Conservation (phyloP, 2,329 filamentous ascomycete species). For the Dendryphion nanum region DNA sequence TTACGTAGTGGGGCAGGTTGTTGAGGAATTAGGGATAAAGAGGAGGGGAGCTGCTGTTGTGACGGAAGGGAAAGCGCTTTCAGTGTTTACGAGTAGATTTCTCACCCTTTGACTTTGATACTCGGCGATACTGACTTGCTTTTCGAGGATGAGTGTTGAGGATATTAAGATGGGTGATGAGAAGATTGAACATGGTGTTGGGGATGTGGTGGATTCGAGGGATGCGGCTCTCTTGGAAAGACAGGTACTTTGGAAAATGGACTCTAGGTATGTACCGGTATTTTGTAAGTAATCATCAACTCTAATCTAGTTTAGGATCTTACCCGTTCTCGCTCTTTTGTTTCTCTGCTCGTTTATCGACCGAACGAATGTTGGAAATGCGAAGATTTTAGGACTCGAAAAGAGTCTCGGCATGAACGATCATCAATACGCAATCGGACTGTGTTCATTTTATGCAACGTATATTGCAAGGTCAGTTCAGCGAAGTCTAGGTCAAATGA, state of each 20-base stretch:
- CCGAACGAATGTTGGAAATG: slow-evolving; percentile 72
- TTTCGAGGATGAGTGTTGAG: too few species aligned
- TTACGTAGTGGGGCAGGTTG: too few species aligned
- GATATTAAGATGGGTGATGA: slow-evolving; percentile 28
- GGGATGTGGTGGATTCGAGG: slow-evolving; percentile 4
- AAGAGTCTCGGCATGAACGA: slow-evolving; percentile 55
- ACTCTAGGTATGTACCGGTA: slow-evolving; percentile 42
- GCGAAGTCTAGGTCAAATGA: neutral
- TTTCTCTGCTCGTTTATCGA: slow-evolving; percentile 67
- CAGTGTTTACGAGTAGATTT: too few species aligned
- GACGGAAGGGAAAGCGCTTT: too few species aligned
- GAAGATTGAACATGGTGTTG: slow-evolving; percentile 17
- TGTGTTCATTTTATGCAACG: slow-evolving; percentile 65
- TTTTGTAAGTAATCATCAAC: slow-evolving; percentile 3
- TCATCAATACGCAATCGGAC: slow-evolving; percentile 62
- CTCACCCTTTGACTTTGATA: too few species aligned
- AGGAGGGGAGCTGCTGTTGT: too few species aligned
- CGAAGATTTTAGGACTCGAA: slow-evolving; percentile 63
- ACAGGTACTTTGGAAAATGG: slow-evolving; percentile 54
- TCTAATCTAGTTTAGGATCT: slow-evolving; percentile 49
- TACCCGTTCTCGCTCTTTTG: slow-evolving; percentile 62
- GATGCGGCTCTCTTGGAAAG: too few species aligned
- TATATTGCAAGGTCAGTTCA: slow-evolving; percentile 57
- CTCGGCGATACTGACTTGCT: too few species aligned
- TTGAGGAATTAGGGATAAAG: too few species aligned